A percentile compares a stretch with the other conserved stretches of the same genome.
Conservation (phyloP, 257 asterid species). For the Rehmannia glutinosa region DNA sequence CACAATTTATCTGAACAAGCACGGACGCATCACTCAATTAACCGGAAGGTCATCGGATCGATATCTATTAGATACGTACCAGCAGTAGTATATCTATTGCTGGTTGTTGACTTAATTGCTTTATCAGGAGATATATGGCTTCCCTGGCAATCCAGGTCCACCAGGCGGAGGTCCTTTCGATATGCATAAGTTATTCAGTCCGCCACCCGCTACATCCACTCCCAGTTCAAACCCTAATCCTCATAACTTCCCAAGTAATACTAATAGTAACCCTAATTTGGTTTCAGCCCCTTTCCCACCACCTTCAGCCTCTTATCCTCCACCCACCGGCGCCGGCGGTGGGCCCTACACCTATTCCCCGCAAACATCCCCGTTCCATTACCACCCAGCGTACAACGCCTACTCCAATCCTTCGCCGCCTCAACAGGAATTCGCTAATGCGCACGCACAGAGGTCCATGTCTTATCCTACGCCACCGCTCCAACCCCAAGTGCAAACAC, state of each 20-base stretch:
- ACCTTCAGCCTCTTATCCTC: slow-evolving; percentile 82
- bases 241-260: slow-evolving; percentile 33
- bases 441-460: slow-evolving; percentile 76
- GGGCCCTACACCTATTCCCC: slow-evolving; percentile 46
- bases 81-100: no score
- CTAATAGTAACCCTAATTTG: slow-evolving; percentile 38
- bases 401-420: slow-evolving; percentile 33
- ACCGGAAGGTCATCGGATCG: no score
- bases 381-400: slow-evolving; percentile 39
- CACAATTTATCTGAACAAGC: neutral
- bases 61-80: no score
- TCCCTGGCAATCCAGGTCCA: slow-evolving; percentile 73
- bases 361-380: slow-evolving; percentile 48
- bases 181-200: slow-evolving; percentile 61
- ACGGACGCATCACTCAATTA: neutral
- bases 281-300: slow-evolving; percentile 46
- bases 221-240: slow-evolving; percentile 43
- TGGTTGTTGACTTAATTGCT: no score
- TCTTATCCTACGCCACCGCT: slow-evolving; percentile 81
- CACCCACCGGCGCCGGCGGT: slow-evolving; percentile 51
- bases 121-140: no score
- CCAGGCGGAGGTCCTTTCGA: slow-evolving; percentile 78
- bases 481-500: slow-evolving; percentile 50
- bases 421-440: slow-evolving; percentile 39
- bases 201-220: slow-evolving; percentile 22